Evolutionary conservation across 352 stramenopile species (phyloP).

Genomic region (Globisporangium megalacanthum): DNA sequence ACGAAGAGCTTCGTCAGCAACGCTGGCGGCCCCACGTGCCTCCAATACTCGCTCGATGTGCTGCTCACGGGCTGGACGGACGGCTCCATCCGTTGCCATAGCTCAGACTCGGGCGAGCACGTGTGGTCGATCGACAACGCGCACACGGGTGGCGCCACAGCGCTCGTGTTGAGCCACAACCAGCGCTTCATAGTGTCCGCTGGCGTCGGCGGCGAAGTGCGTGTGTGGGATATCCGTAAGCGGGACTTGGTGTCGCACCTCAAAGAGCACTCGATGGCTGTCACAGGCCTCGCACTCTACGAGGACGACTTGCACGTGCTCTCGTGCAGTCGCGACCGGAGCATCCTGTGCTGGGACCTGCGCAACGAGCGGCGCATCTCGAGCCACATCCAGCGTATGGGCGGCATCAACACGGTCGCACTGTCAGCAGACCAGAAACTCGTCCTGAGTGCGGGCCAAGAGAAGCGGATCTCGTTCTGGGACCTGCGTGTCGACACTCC

Average conservation of each 20-base stretch:
- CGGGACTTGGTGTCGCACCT: conserved; percentile 88
- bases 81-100: conserved; percentile 83
- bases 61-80: conserved; percentile 90
- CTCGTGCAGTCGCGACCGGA: conserved; percentile 85
- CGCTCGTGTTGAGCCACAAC: conserved; percentile 89
- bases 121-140: conserved; percentile 90
- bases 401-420: conserved; percentile 89
- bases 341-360: conserved; percentile 92
- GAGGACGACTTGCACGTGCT: conserved; percentile 88
- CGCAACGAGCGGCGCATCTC: conserved; percentile 79
- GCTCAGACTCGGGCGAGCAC: conserved; percentile 69
- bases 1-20: conserved; percentile 48
- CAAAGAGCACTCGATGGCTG: conserved; percentile 88
- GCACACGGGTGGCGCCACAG: conserved; percentile 85
- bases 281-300: conserved; percentile 85
- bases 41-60: conserved; percentile 85
- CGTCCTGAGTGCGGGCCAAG: conserved; percentile 89
- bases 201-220: conserved; percentile 81
- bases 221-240: conserved; percentile 92
- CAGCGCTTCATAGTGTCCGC: conserved; percentile 83
- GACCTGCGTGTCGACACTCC: conserved; percentile 84
- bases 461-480: conserved; percentile 92
- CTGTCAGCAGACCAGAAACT: conserved; percentile 84
- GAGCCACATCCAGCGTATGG: conserved; percentile 91
- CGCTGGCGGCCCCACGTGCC: conserved; percentile 60